A percentile compares a stretch with the other conserved stretches of the same genome.
phyloP scores from a whole-genome alignment of 176 grass and related monocot genomes.

The Oryza meridionalis region DNA sequence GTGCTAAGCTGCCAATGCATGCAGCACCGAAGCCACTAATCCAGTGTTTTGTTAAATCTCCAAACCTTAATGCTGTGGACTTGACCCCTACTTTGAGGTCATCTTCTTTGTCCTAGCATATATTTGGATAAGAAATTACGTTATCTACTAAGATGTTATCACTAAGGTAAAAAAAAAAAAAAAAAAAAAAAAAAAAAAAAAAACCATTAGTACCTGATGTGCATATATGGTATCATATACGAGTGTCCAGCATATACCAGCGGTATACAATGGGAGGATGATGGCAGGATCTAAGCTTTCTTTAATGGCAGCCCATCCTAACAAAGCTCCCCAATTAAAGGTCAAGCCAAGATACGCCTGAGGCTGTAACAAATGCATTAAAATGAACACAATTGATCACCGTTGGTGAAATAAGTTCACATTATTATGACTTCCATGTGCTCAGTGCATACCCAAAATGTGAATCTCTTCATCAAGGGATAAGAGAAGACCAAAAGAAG shows the following conservation, averaged over 20 bases:
- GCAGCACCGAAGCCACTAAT: slow-evolving; percentile 68
- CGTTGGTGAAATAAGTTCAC: background rate
- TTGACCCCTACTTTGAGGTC: slow-evolving; percentile 87
- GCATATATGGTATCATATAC: slow-evolving; percentile 96
- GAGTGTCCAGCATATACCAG: slow-evolving; percentile 87
- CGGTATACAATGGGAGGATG: slow-evolving; percentile 74
- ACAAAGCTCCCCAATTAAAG: slow-evolving; percentile 95
- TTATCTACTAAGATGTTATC: background rate
- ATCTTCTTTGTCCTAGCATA: slow-evolving; percentile 84
- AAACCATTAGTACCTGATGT: slow-evolving; percentile 62
- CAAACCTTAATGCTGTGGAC: slow-evolving; percentile 87
- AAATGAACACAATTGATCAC: slow-evolving; percentile 5
- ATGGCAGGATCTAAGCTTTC: slow-evolving; percentile 66
- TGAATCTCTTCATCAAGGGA: slow-evolving; percentile 93
- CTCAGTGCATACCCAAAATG: slow-evolving; percentile 73
- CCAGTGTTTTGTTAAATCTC: slow-evolving; percentile 78
- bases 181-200: background rate
- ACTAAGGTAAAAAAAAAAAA: background rate
- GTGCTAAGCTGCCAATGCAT: slow-evolving; percentile 64
- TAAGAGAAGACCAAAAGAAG: slow-evolving; percentile 84
- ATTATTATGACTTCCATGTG: background rate
- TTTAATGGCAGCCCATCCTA: slow-evolving; percentile 89
- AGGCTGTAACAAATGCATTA: slow-evolving; percentile 55
- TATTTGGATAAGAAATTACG: slow-evolving; percentile 6
- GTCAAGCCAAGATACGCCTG: slow-evolving; percentile 91